Evolutionary conservation across 2,329 filamentous ascomycete species (phyloP).

Genomic region (Beauveria rudraprayagi): DNA sequence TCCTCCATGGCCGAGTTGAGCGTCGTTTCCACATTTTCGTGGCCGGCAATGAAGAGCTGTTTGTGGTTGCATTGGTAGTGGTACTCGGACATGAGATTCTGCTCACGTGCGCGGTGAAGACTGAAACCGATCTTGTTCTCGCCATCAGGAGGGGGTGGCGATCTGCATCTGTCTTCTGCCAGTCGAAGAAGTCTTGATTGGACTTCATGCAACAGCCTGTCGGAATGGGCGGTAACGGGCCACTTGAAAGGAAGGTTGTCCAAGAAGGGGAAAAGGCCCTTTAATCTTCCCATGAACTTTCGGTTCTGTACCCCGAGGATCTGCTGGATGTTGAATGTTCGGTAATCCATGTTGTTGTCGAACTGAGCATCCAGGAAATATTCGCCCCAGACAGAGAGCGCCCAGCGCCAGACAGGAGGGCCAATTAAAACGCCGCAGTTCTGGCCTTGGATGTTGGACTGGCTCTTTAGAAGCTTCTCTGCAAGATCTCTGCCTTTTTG

Average conservation of each 20-base stretch:
- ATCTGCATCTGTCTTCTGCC: background rate
- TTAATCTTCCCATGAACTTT: background rate
- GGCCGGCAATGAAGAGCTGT: conserved; percentile 4
- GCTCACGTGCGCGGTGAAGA: background rate
- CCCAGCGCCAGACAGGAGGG: background rate
- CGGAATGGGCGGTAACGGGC: background rate
- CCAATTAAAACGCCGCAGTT: background rate
- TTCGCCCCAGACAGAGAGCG: background rate
- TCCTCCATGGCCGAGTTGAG: conserved; percentile 1
- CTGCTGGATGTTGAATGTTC: background rate
- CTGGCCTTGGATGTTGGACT: background rate
- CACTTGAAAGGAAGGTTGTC: background rate
- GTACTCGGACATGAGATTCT: background rate
- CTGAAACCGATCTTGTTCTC: background rate
- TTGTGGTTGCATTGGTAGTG: conserved; percentile 4
- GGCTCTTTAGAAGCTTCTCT: background rate
- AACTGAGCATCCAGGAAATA: conserved; percentile 5
- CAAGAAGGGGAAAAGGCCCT: background rate
- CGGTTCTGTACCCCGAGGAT: background rate
- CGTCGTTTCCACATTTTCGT: conserved; percentile 4
- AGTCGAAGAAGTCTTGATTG: background rate
- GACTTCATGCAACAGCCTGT: background rate
- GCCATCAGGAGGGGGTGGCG: background rate
- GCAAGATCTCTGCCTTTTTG: background rate
- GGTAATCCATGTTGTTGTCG: background rate